Base-by-base conservation (phyloP, 139 green algal genomes). In the Picochlorum sp. region DNA sequence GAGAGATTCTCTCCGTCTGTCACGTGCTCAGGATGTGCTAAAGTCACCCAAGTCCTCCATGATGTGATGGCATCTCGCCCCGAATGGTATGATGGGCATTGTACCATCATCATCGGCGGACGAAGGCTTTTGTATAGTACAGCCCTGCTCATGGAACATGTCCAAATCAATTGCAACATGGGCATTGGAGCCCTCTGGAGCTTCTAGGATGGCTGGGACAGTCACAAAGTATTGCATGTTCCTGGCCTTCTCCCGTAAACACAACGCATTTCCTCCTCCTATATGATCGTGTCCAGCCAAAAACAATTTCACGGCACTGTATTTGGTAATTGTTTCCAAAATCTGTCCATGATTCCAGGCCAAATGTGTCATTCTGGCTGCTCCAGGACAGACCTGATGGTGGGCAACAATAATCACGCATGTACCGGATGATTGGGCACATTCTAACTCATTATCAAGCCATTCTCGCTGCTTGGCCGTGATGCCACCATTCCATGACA, bases 401-500 rank as follows among this genome's bases (percentile, higher is more conserved):
- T 88, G 81, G 11, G 59, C 65, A 6, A 71, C 64, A 24, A 78
- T 23, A 16, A 88, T 73, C n/a, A 86, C 71, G 1, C 61, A 65
- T 45, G 84, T 70, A 8, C 56, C 60, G 2, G 61, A 49, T 18
- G 9, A 38, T 18, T 72, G 65, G 13, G 79, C 75, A 3, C 47
- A 52, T 15, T 26, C 16, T 51, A 86, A 67, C 58, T 80, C 21
- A 3, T 54, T 21, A 18, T 47, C 49, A 41, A 86, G 55, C 79
- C 78, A 85, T 23, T 13, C 24, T 44, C 76, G 13, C 65, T 81
- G 71, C 11, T 26, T 45, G 23, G 4, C 28, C 8, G 60, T 65
- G 3, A 84, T 6, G 23, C 81, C 84, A 11, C 84, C 84, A 52
- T 90, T 91, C 84, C 84, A 91, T 30, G 45, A 37, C 20, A 47